These are phyloP conservation scores for Rosa rugosa DNA, from an alignment of 306 rosid genomes.

Conservation along the genomic window DNA sequence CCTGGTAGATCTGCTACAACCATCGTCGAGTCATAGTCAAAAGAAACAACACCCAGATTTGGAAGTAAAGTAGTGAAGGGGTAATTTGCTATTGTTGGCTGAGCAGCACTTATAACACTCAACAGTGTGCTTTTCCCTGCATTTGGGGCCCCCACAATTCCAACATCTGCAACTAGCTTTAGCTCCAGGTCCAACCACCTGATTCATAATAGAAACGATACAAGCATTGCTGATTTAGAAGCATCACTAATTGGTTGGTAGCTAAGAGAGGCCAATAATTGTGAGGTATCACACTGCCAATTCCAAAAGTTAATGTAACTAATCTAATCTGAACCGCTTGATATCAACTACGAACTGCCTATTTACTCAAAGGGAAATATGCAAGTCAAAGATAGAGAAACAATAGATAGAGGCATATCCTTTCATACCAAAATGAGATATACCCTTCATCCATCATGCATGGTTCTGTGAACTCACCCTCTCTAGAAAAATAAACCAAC, in stretches of 20 bases:
- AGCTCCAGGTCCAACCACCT: slow-evolving; percentile 98
- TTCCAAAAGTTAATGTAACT: neutral
- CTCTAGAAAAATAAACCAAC: neutral
- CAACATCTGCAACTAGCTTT: slow-evolving; percentile 97
- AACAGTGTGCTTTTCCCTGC: slow-evolving; percentile 96
- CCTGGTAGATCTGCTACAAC: slow-evolving; percentile 99
- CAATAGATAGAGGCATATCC: neutral
- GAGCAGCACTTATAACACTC: slow-evolving; percentile 95
- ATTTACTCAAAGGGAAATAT: neutral
- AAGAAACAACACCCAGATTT: slow-evolving; percentile 92
- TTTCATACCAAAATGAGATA: neutral
- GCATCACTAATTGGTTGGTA: neutral
- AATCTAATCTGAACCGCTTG: neutral
- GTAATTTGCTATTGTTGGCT: slow-evolving; percentile 84
- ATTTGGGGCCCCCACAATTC: slow-evolving; percentile 94
- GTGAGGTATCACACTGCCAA: neutral
- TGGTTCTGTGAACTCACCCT: neutral
- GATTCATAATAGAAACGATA: slow-evolving; percentile 32
- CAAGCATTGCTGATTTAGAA: neutral
- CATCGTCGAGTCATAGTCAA: slow-evolving; percentile 81
- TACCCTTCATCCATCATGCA: neutral
- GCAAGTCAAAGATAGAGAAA: neutral
- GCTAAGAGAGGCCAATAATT: slow-evolving; percentile 8
- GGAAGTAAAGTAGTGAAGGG: slow-evolving; percentile 97
- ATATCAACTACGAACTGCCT: neutral